Evolutionary conservation across 2,329 filamentous ascomycete species (phyloP).

Genomic region (Torrubiellomyces zombiae): DNA sequence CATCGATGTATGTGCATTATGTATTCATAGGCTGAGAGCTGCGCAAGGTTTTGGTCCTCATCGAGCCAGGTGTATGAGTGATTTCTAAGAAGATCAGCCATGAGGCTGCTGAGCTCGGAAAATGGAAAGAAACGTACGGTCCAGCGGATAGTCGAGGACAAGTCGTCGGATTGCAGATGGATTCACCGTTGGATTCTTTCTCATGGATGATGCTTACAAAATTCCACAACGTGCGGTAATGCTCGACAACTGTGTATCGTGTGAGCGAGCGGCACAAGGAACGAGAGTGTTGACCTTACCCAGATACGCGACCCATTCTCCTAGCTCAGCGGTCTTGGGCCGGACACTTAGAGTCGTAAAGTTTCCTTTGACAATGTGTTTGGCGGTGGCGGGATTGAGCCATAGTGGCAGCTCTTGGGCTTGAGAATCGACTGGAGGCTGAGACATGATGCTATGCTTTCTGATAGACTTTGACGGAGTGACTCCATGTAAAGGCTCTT

Average conservation of each 20-base stretch:
- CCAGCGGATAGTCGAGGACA: slow-evolving; percentile 93
- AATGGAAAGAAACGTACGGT: too few relatives aligned
- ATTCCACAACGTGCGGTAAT: slow-evolving; percentile 75
- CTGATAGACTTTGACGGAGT: too few relatives aligned
- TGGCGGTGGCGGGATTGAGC: slow-evolving; percentile 58
- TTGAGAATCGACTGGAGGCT: too few relatives aligned
- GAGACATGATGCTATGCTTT: too few relatives aligned
- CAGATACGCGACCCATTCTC: slow-evolving; percentile 93
- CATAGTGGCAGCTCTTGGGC: slow-evolving; percentile 60
- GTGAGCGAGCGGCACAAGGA: too few relatives aligned
- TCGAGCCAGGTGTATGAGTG: slow-evolving; percentile 96
- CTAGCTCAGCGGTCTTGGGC: slow-evolving; percentile 86
- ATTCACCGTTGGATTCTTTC: slow-evolving; percentile 57
- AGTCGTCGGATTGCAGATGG: slow-evolving; percentile 67
- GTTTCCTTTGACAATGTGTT: slow-evolving; percentile 89
- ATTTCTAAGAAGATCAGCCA: slow-evolving; percentile 34
- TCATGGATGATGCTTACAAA: slow-evolving; percentile 82
- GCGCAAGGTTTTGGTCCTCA: slow-evolving; percentile 50
- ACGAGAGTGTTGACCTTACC: slow-evolving; percentile 46
- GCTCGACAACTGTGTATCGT: slow-evolving; percentile 91
- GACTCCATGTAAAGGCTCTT: too few relatives aligned
- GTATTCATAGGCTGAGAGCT: slow-evolving; percentile 77
- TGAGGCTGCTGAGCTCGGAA: slow-evolving; percentile 15
- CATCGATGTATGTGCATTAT: slow-evolving; percentile 86
- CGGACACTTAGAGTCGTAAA: slow-evolving; percentile 90